Evolutionary conservation across 73 alveolate genomes (phyloP).

Genomic region (Paramecium pentaurelia): DNA sequence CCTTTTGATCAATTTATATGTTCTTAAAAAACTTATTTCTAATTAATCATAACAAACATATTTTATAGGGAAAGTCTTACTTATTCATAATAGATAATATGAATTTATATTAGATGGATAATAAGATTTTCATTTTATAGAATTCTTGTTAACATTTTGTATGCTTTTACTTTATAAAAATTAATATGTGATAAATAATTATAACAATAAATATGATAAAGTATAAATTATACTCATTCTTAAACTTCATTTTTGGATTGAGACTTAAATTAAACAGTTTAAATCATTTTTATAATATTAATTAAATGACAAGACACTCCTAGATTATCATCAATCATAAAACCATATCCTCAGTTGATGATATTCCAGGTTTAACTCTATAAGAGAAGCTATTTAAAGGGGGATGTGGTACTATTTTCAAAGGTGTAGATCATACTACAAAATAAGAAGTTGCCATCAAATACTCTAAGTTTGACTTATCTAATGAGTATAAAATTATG

Average conservation of each 20-base stretch:
- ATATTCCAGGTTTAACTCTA: background rate
- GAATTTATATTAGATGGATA: background rate
- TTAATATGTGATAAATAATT: background rate
- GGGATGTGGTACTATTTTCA: conserved; percentile 19
- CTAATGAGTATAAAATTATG: conserved; percentile 25
- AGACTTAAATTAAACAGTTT: background rate
- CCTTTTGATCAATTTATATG: background rate
- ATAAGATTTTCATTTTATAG: background rate
- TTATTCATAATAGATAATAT: too few relatives aligned
- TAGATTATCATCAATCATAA: background rate
- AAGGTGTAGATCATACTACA: background rate
- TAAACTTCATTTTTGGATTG: background rate
- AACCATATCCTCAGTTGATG: background rate
- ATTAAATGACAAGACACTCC: background rate
- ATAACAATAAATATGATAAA: background rate
- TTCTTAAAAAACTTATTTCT: background rate
- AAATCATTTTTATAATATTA: background rate
- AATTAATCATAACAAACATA: background rate
- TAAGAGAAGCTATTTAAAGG: background rate
- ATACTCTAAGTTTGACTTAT: background rate
- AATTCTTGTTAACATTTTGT: background rate
- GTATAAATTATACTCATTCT: background rate
- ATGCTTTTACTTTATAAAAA: background rate
- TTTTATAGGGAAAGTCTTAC: background rate
- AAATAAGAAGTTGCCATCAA: background rate